Evolutionary conservation across 2,329 filamentous ascomycete genomes (phyloP), one percentile per base, ranked within the genome.

Genomic region (Exophiala dermatitidis): DNA sequence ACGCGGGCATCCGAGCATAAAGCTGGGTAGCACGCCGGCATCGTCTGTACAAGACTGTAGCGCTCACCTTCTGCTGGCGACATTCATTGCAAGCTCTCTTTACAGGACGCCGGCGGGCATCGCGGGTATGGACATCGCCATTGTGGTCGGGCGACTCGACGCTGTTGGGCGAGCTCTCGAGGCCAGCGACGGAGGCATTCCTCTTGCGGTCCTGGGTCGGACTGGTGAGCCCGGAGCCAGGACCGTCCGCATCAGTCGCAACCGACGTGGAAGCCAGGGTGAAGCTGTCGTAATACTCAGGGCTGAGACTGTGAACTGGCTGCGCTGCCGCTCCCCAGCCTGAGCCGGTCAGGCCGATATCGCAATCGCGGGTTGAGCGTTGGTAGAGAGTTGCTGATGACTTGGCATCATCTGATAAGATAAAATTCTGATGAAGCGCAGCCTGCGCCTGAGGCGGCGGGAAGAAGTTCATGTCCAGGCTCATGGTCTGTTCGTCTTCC

Each of bases 81-180:
- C 82, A 86, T 65, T 85, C 81, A 66, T 85, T 85, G 67, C 82
- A 85, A 19, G 82, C 82, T 63, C 82, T 74, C 70, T 85, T 82
- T 57, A 76, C 72, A 2, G 74, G 74, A 70, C 53, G 74, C 72
- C 57, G 74, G 72, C 41, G 69, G 67, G 44, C 58, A 61, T 32
- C 57, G 29, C 52, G 71, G 42, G 66, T 67, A 38, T 75, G 75
- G 30, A 74, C 72, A 52, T 65, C 66, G 60, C 72, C 73, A 44
- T 74, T 71, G 26, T 50, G 41, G 30, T 64, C 61, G 5, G 55
- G 57, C 43, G 61, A 63, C 45, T 62, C 62, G 28, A 70, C 64
- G 61, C 73, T 76, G 19, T 69, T 71, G 6, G 73, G 72, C 12
- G 73, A 75, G 60, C 71, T 74, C 52, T 75, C 72, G 43, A 74